Base-by-base conservation (phyloP, 345 rosid genomes). In the Rhodamnia argentea region DNA sequence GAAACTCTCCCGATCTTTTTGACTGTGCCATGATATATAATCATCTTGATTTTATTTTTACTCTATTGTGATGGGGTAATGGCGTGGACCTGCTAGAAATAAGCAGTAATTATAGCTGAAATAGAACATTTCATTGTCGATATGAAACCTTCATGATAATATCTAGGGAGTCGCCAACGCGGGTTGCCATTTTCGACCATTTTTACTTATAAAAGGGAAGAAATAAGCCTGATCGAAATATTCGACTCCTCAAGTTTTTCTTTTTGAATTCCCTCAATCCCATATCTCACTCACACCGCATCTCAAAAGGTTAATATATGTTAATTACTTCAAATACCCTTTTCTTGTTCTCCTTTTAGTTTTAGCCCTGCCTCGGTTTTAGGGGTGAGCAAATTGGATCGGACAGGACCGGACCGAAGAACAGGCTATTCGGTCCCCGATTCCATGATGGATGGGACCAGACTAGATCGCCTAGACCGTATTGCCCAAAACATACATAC, bases 321-420 rank as follows among this genome's bases (percentile, higher is more conserved):
- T 10, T 42, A 5, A 53, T 53, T 53, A 14, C 55, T 15, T 53
- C 55, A 1, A 4, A 10, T 24, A 57, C 13, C 60, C 44, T 23
- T 57, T 2, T 2, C 62, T 58, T 26, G 29, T 58, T 15, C 7
- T 11, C 64, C 29, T 24, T n/a, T 11, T 6, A 12, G 13, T 13
- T 24, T 26, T 26, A 16, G 7, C 64, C 16, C 3, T 6, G 4
- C 64, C 64, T 1, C 16, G 3, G 29, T 26, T 12, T 5, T 50
- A 10, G 52, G 52, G 13, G 52, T 2, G 52, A 50, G 52, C 52
- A 50, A 50, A 50, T 3, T 50, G 4, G 52, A 50, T 11, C 2
- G 4, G 52, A 3, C 2, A 10, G 4, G 52, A 50, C 13, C 2
- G 4, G 52, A 3, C 2, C 2, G 52, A 10, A 2, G 3, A 10